These are phyloP conservation scores for Penicillium frequentans DNA, from an alignment of 2,329 filamentous ascomycete genomes.

Conservation along the genomic window DNA sequence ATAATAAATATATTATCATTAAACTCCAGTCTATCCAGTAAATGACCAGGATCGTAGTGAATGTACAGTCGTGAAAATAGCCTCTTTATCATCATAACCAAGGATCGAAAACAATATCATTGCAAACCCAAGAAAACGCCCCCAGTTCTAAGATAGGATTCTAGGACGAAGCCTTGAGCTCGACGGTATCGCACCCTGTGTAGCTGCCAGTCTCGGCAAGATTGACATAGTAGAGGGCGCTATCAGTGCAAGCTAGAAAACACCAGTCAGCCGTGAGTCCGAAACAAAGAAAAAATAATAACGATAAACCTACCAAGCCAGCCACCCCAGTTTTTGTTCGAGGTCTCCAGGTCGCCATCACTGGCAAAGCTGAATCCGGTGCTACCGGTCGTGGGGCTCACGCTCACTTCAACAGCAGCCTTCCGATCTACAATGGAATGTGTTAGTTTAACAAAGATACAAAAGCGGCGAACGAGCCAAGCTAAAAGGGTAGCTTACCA, in stretches of 20 bases:
- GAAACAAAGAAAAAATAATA: background rate
- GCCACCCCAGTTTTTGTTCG: background rate
- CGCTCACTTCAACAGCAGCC: conserved; percentile 16
- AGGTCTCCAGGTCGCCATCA: background rate
- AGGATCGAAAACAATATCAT: background rate
- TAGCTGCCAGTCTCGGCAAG: background rate
- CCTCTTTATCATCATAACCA: background rate
- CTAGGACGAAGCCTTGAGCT: conserved; percentile 1
- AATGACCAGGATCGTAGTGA: background rate
- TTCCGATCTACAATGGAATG: conserved; percentile 2
- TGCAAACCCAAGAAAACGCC: background rate
- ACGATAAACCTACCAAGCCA: conserved; percentile 1
- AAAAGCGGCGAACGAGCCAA: background rate
- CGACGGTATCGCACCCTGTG: background rate
- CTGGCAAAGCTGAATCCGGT: conserved; percentile 12
- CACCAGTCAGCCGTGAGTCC: background rate
- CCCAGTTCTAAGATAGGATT: background rate
- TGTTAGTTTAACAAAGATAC: background rate
- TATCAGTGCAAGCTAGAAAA: conserved; percentile 2
- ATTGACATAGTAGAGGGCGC: conserved; percentile 1
- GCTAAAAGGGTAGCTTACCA: background rate
- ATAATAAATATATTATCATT: background rate
- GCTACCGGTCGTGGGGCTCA: conserved; percentile 12
- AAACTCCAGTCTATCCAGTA: conserved; percentile 1
- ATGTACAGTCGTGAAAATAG: conserved; percentile 1